Evolutionary conservation across 257 asterid species (phyloP), one percentile per base, ranked within the genome.

Genomic region (Fraxinus americana): DNA sequence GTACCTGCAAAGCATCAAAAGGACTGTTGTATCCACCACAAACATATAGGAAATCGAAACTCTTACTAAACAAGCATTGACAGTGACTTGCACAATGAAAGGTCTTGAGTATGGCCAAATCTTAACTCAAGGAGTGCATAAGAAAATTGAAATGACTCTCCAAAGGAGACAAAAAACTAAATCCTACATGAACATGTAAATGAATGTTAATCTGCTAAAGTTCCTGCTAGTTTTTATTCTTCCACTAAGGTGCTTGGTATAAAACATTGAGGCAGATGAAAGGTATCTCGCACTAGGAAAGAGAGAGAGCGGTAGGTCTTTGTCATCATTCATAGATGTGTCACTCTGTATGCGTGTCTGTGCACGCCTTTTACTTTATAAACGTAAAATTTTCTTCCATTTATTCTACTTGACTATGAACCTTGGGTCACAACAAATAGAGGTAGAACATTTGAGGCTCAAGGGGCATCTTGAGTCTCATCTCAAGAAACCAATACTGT

Each of bases 1-100:
- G 83, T 96, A 96, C 99, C 99, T 96, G 94, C 84, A 89, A 78
- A 78, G 73, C 71, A 80, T 34, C 67, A 77, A 11, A 77, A 16
- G 63, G 16, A 34, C 21, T 25, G 61, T 68, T 43, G 43, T 36
- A 73, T 50, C 43, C 50, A 75, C 39, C 63, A 32, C 8, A 39
- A 35, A 70, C 36, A 67, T 61, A n/a, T 38, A 48, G n/a, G 57
- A 13, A 48, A 48, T 4, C 21, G 59, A 2, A 48, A 14, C n/a
- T 48, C 59, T 7, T 16, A 48, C 59, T 4, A 48, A 48, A 48
- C 59, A 48, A 48, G 59, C 59, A 14, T 48, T 48, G n/a, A 48
- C 59, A 48, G 59, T 48, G 59, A 48, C n/a, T 13, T 14, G 57
- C 4, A 1, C 4, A 48, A 14, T 48, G 16, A 14, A 14, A 13